Evolutionary conservation across 1,284 basidiomycete species (phyloP), one percentile per base, ranked within the genome.

Genomic region (Cryptococcus sp.): DNA sequence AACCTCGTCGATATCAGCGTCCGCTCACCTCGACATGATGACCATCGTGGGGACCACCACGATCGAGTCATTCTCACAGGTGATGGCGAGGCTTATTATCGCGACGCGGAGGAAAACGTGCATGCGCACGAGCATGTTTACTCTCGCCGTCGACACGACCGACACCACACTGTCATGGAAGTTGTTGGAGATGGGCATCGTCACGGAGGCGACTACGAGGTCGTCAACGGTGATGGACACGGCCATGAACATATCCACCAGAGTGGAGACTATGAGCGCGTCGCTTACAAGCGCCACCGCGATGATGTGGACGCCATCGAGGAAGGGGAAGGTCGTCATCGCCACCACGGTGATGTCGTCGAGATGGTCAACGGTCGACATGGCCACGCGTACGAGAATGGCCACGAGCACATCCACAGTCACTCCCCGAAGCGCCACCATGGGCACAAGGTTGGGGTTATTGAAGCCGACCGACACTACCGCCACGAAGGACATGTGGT

Each of bases 1-100:
- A 25, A 48, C 20, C 39, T 61, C 17, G 45, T 61, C 22, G 52
- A 61, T 40, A 13, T 61, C 5, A 51, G 49, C 30, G 19, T 54
- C n/a, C 47, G 59, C 22, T 56, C 59, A 27, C 58, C 58, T 8
- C 50, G 50, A 23, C 54, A 60, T 20, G 54, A 54, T 27, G 54
- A 60, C 30, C 30, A 35, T 35, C 30, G 30, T 35, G 30, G 30
- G 2, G 3, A 4, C 23, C 25, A 42, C 7, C 30, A 38, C 27
- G 52, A 41, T 19, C 47, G 46, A 2, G 22, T 47, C 6, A 39
- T 52, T 19, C n/a, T 54, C 11, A 59, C 57, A 16, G 57, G 57
- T 15, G 53, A 59, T 43, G 30, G 38, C 27, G 40, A 59, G 6
- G 52, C 49, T 3, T 59, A 59, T 17, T 59, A 55, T 38, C 57